Percentiles rank a stretch among this genome's conserved stretches.
Conservation (phyloP, 306 rosid species). For the Dalbergia cochinchinensis region DNA sequence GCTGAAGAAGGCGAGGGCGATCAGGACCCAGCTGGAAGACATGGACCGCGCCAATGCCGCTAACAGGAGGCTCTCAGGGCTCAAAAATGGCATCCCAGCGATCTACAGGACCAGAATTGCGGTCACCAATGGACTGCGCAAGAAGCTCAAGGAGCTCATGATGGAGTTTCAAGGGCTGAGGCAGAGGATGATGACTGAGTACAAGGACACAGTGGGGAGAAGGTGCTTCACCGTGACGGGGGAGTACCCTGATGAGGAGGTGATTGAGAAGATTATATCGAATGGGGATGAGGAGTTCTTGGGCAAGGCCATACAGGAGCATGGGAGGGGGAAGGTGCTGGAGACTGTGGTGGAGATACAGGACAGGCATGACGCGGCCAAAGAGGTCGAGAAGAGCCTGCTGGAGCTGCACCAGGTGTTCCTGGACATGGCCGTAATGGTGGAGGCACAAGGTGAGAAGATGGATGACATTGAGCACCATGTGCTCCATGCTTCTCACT, state of each 20-base stretch:
- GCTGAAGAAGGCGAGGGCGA: slow-evolving; percentile 65
- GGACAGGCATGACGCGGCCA: slow-evolving; percentile 79
- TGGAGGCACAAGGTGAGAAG: slow-evolving; percentile 91
- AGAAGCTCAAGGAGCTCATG: slow-evolving; percentile 86
- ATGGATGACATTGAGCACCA: slow-evolving; percentile 95
- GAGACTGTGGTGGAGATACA: slow-evolving; percentile 91
- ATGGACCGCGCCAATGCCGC: slow-evolving; percentile 84
- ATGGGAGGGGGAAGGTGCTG: slow-evolving; percentile 82
- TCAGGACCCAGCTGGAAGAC: slow-evolving; percentile 68
- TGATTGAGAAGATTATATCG: slow-evolving; percentile 80
- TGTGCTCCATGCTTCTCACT: slow-evolving; percentile 73
- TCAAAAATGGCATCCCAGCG: slow-evolving; percentile 66
- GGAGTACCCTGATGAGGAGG: slow-evolving; percentile 77
- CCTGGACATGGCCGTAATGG: slow-evolving; percentile 95
- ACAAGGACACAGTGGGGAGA: slow-evolving; percentile 84
- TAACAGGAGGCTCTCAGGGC: slow-evolving; percentile 64
- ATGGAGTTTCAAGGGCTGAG: slow-evolving; percentile 85
- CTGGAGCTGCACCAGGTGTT: slow-evolving; percentile 87
- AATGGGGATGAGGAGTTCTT: slow-evolving; percentile 69
- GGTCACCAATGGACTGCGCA: slow-evolving; percentile 74
- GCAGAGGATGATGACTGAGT: slow-evolving; percentile 83
- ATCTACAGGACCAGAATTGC: slow-evolving; percentile 79
- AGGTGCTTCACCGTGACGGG: slow-evolving; percentile 82
- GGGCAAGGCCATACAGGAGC: slow-evolving; percentile 69
- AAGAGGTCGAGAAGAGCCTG: slow-evolving; percentile 81